These are phyloP conservation scores for Coemansia sp. DNA, from an alignment of 192 early-diverging fungal species.

Conservation along the genomic window DNA sequence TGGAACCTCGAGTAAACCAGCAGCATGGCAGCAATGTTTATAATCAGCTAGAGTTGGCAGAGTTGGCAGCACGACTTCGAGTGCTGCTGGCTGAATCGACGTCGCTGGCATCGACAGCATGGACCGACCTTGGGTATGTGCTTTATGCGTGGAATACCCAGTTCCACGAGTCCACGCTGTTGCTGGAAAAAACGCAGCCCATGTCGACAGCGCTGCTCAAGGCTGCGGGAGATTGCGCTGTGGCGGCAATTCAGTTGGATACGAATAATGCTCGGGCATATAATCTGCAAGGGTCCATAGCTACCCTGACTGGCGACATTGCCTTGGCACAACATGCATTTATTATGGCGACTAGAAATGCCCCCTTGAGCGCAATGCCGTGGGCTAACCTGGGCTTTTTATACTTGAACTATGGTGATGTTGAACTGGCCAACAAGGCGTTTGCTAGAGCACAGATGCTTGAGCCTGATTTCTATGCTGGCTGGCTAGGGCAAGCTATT, in stretches of 20 bases:
- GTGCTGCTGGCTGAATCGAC: slow-evolving; percentile 22
- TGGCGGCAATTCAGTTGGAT: slow-evolving; percentile 64
- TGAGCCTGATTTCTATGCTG: slow-evolving; percentile 74
- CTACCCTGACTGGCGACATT: slow-evolving; percentile 36
- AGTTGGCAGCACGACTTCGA: slow-evolving; percentile 17
- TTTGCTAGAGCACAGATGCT: slow-evolving; percentile 69
- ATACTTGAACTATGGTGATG: slow-evolving; percentile 65
- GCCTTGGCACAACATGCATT: slow-evolving; percentile 81
- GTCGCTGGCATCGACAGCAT: slow-evolving; percentile 25
- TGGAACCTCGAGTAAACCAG: slow-evolving; percentile 1
- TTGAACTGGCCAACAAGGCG: slow-evolving; percentile 71
- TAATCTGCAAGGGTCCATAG: slow-evolving; percentile 72
- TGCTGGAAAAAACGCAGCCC: not conserved
- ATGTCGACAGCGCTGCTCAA: slow-evolving; percentile 12
- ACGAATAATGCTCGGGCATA: slow-evolving; percentile 58
- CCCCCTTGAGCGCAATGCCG: slow-evolving; percentile 60
- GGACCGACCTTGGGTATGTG: slow-evolving; percentile 32
- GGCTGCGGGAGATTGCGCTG: slow-evolving; percentile 26
- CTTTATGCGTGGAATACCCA: slow-evolving; percentile 25
- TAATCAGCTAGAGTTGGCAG: slow-evolving; percentile 24
- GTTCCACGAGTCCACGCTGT: not conserved
- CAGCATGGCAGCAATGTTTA: slow-evolving; percentile 2
- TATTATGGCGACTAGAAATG: slow-evolving; percentile 71
- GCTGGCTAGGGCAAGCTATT: slow-evolving; percentile 87
- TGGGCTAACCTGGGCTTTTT: slow-evolving; percentile 87